Percentiles rank a stretch among this genome's conserved stretches.
These are phyloP conservation scores for Colletotrichum sp. DNA, from an alignment of 2,329 filamentous ascomycete species.

Conservation along the genomic window DNA sequence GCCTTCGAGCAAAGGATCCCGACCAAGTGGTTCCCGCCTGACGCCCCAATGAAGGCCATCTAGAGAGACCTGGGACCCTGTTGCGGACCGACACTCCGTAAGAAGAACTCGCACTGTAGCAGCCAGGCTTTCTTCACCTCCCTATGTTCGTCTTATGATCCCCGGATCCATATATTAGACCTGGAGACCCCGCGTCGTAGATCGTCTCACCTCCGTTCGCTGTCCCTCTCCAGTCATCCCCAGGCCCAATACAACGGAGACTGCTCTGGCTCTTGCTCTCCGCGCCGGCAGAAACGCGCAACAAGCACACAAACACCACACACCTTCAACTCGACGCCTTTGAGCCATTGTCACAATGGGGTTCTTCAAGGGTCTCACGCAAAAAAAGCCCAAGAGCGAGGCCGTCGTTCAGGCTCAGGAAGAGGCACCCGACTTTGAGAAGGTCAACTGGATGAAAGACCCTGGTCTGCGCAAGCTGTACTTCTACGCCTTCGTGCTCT, in stretches of 20 bases:
- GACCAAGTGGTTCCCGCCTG: slow-evolving; percentile 10
- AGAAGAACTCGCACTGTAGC: not conserved
- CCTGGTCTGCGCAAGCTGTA: slow-evolving; percentile 62
- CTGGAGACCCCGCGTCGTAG: slow-evolving; percentile 9
- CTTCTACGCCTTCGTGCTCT: slow-evolving; percentile 56
- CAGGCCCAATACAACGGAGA: not conserved
- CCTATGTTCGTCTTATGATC: slow-evolving; percentile 1
- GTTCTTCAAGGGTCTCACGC: slow-evolving; percentile 10
- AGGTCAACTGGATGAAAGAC: slow-evolving; percentile 57
- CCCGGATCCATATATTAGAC: slow-evolving; percentile 15
- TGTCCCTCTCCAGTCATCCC: not conserved
- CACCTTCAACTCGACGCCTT: not conserved
- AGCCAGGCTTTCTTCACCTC: not conserved
- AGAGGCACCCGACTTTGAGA: slow-evolving; percentile 55
- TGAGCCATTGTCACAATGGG: slow-evolving; percentile 8
- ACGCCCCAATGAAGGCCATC: not conserved
- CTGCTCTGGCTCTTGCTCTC: slow-evolving; percentile 5
- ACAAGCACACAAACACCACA: not conserved
- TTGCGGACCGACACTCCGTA: not conserved
- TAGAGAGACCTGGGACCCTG: not conserved
- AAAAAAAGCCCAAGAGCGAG: slow-evolving; percentile 18
- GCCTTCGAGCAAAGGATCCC: slow-evolving; percentile 12
- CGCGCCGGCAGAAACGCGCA: not conserved
- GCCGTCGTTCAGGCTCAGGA: slow-evolving; percentile 37
- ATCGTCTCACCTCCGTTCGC: not conserved